phyloP scores from a whole-genome alignment of 2,329 filamentous ascomycete genomes.

The Fusarium udum region DNA sequence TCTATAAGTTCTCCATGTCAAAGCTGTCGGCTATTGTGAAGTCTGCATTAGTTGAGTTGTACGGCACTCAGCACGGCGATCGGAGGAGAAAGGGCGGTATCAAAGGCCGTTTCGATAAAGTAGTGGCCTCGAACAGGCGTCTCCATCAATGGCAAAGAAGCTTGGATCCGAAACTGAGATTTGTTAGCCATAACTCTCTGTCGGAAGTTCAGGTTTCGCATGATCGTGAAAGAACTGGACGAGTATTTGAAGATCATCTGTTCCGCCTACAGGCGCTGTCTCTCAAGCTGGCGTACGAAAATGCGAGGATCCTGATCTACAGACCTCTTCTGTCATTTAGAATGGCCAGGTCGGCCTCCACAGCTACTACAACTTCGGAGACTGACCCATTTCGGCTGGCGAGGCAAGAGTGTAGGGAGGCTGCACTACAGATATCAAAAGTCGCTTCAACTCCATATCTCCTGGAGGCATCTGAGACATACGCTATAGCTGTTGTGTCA shows the following conservation, averaged over 20 bases:
- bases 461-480: neutral
- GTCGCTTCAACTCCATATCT: neutral
- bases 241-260: conserved; percentile 20
- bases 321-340: conserved; percentile 26
- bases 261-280: conserved; percentile 47
- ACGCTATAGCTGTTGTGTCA: neutral
- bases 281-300: conserved; percentile 47
- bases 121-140: neutral
- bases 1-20: conserved; percentile 39
- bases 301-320: conserved; percentile 46
- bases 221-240: neutral
- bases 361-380: accelerated
- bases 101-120: neutral
- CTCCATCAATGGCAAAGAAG: conserved; percentile 1
- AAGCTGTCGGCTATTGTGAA: conserved; percentile 29
- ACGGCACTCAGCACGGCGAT: neutral
- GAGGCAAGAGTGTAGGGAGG: neutral
- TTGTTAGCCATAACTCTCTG: neutral
- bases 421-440: neutral
- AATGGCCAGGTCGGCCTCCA: accelerated
- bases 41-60: conserved; percentile 20
- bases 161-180: neutral
- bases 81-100: neutral
- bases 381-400: neutral
- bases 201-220: neutral